Evolutionary conservation across 768 basidiomycete genomes (phyloP), one percentile per base, ranked within the genome.

Genomic region (Crassisporium funariophilum): DNA sequence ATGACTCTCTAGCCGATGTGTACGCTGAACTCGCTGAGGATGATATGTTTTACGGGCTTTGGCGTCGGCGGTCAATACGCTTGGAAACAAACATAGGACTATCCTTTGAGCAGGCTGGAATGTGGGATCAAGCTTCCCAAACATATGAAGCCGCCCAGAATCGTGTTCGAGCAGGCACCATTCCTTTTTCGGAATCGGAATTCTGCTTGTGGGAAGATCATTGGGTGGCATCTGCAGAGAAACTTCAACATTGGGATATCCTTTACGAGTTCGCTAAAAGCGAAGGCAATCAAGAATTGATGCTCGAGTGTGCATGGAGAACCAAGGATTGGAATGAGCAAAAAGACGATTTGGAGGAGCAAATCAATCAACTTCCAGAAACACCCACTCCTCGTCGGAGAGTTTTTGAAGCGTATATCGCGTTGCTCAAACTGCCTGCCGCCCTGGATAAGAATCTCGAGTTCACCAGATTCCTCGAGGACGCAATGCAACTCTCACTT

Each of bases 191-290:
- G 10, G 97, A 99, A 65, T 77, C 88, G 1, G 97, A 99, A 65
- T 98, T 95, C 64, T 93, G 90, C 58, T 73, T 99, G 15, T 99
- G 97, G 97, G 97, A 99, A 59, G 97, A 99, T 63, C 97, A 99
- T 64, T 99, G 97, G 95, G 89, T 99, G 49, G 71, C 95, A 6
- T 80, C 94, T 1, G 87, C 93, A 0, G 91, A 95, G 70, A 99
- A 99, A 66, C 74, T 99, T 13, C 97, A 98, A 62, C 90, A 97
- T 52, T 99, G 97, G 97, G 97, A 99, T 49, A 81, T 88, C 16
- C 77, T 99, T 4, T 82, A 89, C 52, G 97, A 99, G 42, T 80
- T 99, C 15, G 93, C 92, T 1, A 84, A 84, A 55, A 82, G 75
- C 45, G 95, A 98, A 66, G 83, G 82, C 20, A 97, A 98, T 59